Evolutionary conservation across 441 rosid genomes (phyloP), one percentile per base, ranked within the genome.

Genomic region (Populus hybrid): DNA sequence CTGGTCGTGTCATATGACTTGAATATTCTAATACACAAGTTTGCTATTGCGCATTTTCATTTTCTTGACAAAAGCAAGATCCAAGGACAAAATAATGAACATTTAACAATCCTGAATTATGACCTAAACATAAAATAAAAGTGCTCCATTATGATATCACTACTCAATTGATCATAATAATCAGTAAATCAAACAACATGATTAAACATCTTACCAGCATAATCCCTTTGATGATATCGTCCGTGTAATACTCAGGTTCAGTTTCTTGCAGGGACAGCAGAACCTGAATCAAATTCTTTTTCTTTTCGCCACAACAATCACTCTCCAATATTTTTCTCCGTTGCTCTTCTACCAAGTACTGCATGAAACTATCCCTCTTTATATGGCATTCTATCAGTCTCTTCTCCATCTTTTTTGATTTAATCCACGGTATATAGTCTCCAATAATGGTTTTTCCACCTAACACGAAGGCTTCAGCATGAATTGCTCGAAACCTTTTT

Each of bases 341-440:
- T 6, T 28, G 69, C 75, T 78, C 78, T 24, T 80, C 87, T 0
- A 89, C 50, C 63, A 88, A 73, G 4, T 54, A 69, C 38, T 86
- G 87, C 73, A 85, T 30, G 59, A 87, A 89, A 68, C 38, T 34
- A 46, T 87, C 86, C 79, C 88, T 82, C 76, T 79, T 83, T 64
- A 26, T 61, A 0, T 78, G 81, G 63, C 82, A 42, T 26, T 68
- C 73, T 26, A 59, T 68, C 79, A 86, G 20, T 64, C 69, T 72
- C 73, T 69, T 86, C 77, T 85, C 89, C 21, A 67, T 72, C 9
- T 74, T 70, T 10, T 73, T 67, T 9, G 74, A 61, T 73, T 63
- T 57, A n/a, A 84, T 26, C 84, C 82, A 83, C 21, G 89, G 86
- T 72, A 86, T 10, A 67, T 71, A 86, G 21, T 84, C 90, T 3